Conservation (phyloP, 2,329 filamentous ascomycete genomes). For the Fusarium sp. region DNA sequence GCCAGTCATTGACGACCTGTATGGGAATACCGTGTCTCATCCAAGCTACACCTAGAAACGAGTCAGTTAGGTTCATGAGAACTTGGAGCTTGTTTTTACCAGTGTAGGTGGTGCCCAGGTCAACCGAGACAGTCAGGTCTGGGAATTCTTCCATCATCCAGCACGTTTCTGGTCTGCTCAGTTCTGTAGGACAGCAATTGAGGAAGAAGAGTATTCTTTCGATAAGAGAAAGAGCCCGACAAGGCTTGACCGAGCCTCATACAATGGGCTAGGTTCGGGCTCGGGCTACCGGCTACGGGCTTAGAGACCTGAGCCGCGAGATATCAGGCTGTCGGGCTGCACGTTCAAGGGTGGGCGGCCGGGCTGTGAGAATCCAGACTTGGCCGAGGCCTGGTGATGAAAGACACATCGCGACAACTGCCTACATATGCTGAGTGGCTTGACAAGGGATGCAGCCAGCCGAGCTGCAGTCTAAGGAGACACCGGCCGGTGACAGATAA, state of each 20-base stretch:
- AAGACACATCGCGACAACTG: slow-evolving; percentile 3
- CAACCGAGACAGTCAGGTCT: slow-evolving; percentile 56
- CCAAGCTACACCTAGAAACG: slow-evolving; percentile 49
- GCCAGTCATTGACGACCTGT: slow-evolving; percentile 64
- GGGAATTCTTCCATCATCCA: slow-evolving; percentile 43
- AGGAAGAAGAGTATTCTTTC: background rate
- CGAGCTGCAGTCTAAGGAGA: background rate
- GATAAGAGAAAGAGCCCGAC: background rate
- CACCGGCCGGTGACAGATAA: background rate
- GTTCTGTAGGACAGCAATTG: background rate
- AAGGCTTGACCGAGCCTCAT: background rate
- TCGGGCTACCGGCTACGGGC: background rate
- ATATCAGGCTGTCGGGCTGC: background rate
- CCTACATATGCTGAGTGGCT: slow-evolving; percentile 23
- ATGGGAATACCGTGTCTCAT: slow-evolving; percentile 56
- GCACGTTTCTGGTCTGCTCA: background rate
- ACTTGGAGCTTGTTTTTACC: slow-evolving; percentile 42
- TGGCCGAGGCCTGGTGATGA: slow-evolving; percentile 7
- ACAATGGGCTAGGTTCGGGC: too few relatives aligned
- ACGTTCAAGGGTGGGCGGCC: background rate
- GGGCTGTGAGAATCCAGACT: slow-evolving; percentile 4
- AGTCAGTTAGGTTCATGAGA: background rate
- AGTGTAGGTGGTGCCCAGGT: slow-evolving; percentile 60
- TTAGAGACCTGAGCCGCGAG: background rate
- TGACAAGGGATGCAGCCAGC: slow-evolving; percentile 9